phyloP scores from a whole-genome alignment of 495 filamentous ascomycete genomes.

The Hypomontagnella monticulosa region DNA sequence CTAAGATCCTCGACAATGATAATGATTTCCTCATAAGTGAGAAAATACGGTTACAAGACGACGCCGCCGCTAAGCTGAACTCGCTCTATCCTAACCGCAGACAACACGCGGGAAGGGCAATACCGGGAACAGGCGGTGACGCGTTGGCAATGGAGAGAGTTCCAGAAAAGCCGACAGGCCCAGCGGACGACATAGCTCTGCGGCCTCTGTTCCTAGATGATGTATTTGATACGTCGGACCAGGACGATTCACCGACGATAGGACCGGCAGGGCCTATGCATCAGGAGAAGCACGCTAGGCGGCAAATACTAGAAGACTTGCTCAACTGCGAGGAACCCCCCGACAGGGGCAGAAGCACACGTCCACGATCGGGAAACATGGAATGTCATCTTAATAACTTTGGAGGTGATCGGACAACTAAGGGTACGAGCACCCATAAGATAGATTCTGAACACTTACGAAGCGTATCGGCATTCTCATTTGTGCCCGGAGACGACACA shows the following conservation, averaged over 20 bases:
- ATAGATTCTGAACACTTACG: conserved; percentile 9
- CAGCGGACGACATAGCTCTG: not conserved
- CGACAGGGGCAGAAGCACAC: not conserved
- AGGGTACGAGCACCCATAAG: not conserved
- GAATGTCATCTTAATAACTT: not conserved
- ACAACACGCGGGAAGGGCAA: not conserved
- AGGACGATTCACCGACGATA: not conserved
- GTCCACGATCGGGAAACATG: not conserved
- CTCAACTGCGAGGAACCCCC: conserved; percentile 1
- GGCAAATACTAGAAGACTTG: conserved; percentile 24
- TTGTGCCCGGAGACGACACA: conserved; percentile 29
- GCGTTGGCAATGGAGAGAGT: not conserved
- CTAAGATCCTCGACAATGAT: conserved; percentile 33
- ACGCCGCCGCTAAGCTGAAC: not conserved
- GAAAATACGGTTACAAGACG: conserved; percentile 35
- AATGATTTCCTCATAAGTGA: conserved; percentile 43
- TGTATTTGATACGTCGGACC: conserved; percentile 1
- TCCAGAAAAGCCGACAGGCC: not conserved
- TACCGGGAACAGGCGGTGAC: not conserved
- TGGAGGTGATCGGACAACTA: not conserved
- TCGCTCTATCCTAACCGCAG: not conserved
- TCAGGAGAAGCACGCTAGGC: conserved; percentile 6
- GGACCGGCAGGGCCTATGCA: not conserved
- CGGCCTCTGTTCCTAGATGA: conserved; percentile 32
- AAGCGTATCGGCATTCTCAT: conserved; percentile 30